Evolutionary conservation across 441 rosid species (phyloP), one percentile per base, ranked within the genome.

Genomic region (Pelargonium cotyledonis): DNA sequence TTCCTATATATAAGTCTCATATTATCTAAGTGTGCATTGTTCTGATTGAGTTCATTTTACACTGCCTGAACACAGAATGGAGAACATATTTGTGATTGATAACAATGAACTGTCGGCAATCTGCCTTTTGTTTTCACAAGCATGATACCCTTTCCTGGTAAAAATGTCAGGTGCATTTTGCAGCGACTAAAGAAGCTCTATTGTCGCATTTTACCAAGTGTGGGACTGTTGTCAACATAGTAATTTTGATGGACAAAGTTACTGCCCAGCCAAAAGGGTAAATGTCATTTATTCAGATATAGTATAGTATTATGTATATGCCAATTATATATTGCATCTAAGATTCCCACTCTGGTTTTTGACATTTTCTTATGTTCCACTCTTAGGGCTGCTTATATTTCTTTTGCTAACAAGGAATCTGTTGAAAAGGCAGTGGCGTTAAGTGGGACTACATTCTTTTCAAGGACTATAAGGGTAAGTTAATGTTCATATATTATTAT

Each of bases 161-260:
- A 65, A 69, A 44, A 10, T 51, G 15, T 66, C 73, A 79, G 83
- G 85, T 82, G 58, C 67, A 79, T 74, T 77, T 75, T 69, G 83
- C 77, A 61, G 81, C 81, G 65, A 68, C 12, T 10, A 67, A 62
- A 67, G 80, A 75, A 75, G 80, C 76, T 61, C 41, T 82, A 77
- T 65, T 68, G 8, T 71, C 71, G 75, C 70, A 77, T 4, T 79
- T 77, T 68, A 62, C 65, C 78, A 75, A 71, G 68, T 79, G 78
- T 55, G 83, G 85, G 58, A 67, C 69, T 44, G 73, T 82, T 65
- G 26, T 63, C 38, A 65, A 69, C 8, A 68, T 73, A 49, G 68
- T 44, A 3, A 6, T 73, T 40, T 70, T 75, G 65, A 76, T 76
- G 67, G 70, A 79, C 70, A 75, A 78, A 26, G 70, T 71, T 68